Base-by-base conservation (phyloP, 1,284 basidiomycete species). In the Mycosarcoma mackinlayi region DNA sequence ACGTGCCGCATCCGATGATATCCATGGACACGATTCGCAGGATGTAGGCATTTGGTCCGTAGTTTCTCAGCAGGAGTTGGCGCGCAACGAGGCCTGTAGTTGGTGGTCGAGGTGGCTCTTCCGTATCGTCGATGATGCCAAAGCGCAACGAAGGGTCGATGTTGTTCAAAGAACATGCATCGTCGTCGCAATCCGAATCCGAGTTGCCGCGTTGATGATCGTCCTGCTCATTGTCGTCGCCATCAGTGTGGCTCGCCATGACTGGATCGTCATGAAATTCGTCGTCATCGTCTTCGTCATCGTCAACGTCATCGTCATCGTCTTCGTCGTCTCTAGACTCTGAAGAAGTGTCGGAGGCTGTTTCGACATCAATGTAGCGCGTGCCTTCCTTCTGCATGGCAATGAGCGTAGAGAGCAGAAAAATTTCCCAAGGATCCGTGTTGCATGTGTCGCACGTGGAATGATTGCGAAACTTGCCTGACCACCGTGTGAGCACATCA, bases 1-100 rank as follows among this genome's bases (percentile, higher is more conserved):
- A 30, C 7, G 16, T 6, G 9, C 8, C 50, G 14, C 38, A 37
- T 6, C 65, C 59, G 24, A 63, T 34, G 31, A 27, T 14, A 34
- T 63, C 55, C 41, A 62, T 62, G 4, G 45, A 51, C 3, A 63
- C 55, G 40, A 68, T 51, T 23, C 60, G 59, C 2, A 68, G 38
- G 18, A 68, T 28, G 21, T 68, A 34, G 0, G 44, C 42, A 44
- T 68, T 68, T 3, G 65, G 55, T 0, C 54, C 59, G 30, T 62
- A 68, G 38, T 68, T 63, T 18, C 6, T 30, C 4, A 62, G 33
- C 3, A 45, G 28, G 5, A 21, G 14, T 16, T 68, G 59, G 21
- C 41, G 44, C 4, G 40, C 30, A 0, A 9, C 10, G 16, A 51
- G 24, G 4, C 60, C 60, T 1, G 3, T 10, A 0, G 38, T 46